phyloP scores from a whole-genome alignment of 1,284 basidiomycete species.

The Xerocomus minutiporus region DNA sequence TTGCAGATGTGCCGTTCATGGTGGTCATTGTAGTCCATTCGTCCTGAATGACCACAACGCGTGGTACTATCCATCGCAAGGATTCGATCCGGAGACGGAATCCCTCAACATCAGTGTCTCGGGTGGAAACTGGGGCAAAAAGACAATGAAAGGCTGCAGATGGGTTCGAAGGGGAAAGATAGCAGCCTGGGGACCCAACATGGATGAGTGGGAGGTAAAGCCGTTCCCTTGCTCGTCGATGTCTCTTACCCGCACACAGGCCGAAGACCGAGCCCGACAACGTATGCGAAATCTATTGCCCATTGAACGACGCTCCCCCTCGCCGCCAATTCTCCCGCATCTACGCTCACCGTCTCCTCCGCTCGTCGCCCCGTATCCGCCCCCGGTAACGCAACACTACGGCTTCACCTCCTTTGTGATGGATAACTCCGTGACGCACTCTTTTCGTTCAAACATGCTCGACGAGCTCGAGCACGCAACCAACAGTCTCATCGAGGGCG shows the following conservation, averaged over 20 bases:
- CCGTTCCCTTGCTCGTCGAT: slow-evolving; percentile 1
- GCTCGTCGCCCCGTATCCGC: slow-evolving; percentile 62
- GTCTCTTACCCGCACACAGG: slow-evolving; percentile 44
- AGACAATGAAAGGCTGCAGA: slow-evolving; percentile 60
- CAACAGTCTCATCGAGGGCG: slow-evolving; percentile 74
- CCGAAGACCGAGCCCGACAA: slow-evolving; percentile 75
- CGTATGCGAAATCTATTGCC: slow-evolving; percentile 65
- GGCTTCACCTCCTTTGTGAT: slow-evolving; percentile 78
- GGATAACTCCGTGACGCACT: slow-evolving; percentile 76
- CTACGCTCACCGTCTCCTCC: slow-evolving; percentile 57
- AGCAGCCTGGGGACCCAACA: slow-evolving; percentile 69
- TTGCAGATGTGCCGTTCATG: slow-evolving; percentile 7
- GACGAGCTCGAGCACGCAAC: slow-evolving; percentile 74
- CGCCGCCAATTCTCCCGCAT: slow-evolving; percentile 56
- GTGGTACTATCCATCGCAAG: slow-evolving; percentile 75
- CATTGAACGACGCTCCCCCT: slow-evolving; percentile 50
- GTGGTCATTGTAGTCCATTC: slow-evolving; percentile 29
- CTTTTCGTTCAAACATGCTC: slow-evolving; percentile 71
- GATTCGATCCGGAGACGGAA: slow-evolving; percentile 58
- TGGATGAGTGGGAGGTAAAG: slow-evolving; percentile 78
- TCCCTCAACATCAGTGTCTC: slow-evolving; percentile 43
- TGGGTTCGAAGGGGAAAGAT: slow-evolving; percentile 77
- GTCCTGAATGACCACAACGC: slow-evolving; percentile 67
- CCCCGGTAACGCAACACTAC: slow-evolving; percentile 59
- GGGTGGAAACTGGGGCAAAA: slow-evolving; percentile 76